A percentile compares a stretch with the other conserved stretches of the same genome.
phyloP scores from a whole-genome alignment of 2,329 filamentous ascomycete genomes.

The Paraphaeosphaeria minitans region DNA sequence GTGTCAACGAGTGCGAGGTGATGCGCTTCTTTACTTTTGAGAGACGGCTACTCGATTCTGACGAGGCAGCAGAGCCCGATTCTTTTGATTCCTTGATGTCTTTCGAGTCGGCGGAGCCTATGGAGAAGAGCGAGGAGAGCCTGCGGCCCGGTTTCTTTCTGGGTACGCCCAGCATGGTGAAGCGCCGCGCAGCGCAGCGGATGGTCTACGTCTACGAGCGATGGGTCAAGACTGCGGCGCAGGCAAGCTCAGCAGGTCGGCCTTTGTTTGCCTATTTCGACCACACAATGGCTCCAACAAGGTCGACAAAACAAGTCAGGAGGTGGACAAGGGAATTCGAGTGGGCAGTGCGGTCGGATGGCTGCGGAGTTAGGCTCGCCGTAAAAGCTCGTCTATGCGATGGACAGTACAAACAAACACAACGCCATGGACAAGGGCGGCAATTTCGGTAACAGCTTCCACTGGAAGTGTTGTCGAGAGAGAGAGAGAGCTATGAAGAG shows the following conservation, averaged over 20 bases:
- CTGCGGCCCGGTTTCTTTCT: constrained; percentile 41
- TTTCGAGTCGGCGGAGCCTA: constrained; percentile 24
- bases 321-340: background rate
- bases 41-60: constrained; percentile 36
- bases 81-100: constrained; percentile 16
- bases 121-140: constrained; percentile 43
- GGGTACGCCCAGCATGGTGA: constrained; percentile 25
- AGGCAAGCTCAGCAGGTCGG: background rate
- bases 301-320: background rate
- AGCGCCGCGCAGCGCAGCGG: background rate
- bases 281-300: background rate
- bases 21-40: constrained; percentile 41
- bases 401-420: constrained; percentile 25
- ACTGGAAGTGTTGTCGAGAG: background rate
- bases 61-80: constrained; percentile 28
- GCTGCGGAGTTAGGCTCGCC: constrained; percentile 13
- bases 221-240: background rate
- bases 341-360: constrained; percentile 6
- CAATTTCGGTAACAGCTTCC: constrained; percentile 13
- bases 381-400: constrained; percentile 15
- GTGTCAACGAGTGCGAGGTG: constrained; percentile 37
- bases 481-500: constrained; percentile 5
- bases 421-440: constrained; percentile 22
- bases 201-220: background rate
- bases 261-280: background rate